Percentiles rank a stretch among this genome's conserved stretches.
Evolutionary conservation across 2,329 filamentous ascomycete genomes (phyloP).

Genomic region (Dactylellina parvicollis): DNA sequence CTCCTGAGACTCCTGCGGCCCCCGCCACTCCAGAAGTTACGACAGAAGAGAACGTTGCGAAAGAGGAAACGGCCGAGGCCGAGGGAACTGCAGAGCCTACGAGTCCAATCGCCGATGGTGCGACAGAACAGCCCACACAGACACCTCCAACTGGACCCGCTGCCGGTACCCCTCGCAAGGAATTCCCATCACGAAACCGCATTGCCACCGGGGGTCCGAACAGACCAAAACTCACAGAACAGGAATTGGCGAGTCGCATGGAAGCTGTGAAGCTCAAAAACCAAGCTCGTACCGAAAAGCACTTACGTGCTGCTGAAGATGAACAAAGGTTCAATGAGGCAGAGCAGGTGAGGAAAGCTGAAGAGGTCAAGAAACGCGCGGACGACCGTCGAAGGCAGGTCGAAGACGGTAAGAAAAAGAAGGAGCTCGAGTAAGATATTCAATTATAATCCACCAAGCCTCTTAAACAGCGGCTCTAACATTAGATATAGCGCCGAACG

Average conservation of each 20-base stretch:
- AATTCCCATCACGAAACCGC: slow-evolving; percentile 39
- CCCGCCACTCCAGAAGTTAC: slow-evolving; percentile 28
- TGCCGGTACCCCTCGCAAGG: slow-evolving; percentile 33
- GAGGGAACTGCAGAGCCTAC: slow-evolving; percentile 14
- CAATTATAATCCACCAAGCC: too few species aligned
- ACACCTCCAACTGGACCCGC: slow-evolving; percentile 31
- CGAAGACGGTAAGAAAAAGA: slow-evolving; percentile 67
- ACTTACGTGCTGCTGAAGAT: slow-evolving; percentile 58
- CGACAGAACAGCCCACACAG: slow-evolving; percentile 3
- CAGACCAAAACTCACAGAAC: slow-evolving; percentile 65
- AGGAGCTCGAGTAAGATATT: slow-evolving; percentile 65
- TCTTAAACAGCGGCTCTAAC: too few species aligned
- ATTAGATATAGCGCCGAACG: slow-evolving; percentile 66
- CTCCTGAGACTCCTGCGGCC: slow-evolving; percentile 22
- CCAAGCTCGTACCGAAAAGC: slow-evolving; percentile 56
- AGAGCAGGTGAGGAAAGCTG: slow-evolving; percentile 70
- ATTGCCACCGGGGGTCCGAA: slow-evolving; percentile 36
- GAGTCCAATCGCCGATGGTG: slow-evolving; percentile 27
- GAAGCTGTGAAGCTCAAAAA: slow-evolving; percentile 60
- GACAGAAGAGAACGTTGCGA: slow-evolving; percentile 2
- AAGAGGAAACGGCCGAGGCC: slow-evolving; percentile 6
- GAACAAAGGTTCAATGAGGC: slow-evolving; percentile 70
- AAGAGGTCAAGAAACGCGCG: slow-evolving; percentile 68
- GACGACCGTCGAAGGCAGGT: slow-evolving; percentile 68
- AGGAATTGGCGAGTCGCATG: slow-evolving; percentile 70